Evolutionary conservation across 2,329 filamentous ascomycete species (phyloP), one percentile per base, ranked within the genome.

Genomic region (Arthrobotrys sphaeroides): DNA sequence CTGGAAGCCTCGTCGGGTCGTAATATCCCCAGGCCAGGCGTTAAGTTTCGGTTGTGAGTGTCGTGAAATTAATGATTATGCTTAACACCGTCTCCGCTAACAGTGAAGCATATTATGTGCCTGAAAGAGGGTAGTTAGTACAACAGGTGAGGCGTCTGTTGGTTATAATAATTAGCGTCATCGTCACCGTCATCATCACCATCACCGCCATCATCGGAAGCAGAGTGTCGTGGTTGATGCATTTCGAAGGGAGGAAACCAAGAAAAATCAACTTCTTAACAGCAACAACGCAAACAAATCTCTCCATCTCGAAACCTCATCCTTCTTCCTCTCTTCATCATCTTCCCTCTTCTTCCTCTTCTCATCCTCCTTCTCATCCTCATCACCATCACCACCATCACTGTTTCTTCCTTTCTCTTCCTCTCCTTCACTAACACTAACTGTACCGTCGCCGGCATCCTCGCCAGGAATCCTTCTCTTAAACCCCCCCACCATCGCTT

Each of bases 231-330:
- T 18, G 3, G 16, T n/a, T 18, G 20, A 18, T 13, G 36, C 28
- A 33, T 16, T 2, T 36, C 16, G 31, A 6, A 55, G 10, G 38
- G 24, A 51, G 16, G 16, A 33, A 33, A 33, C 7, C 31, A 33
- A 24, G n/a, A n/a, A 33, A 55, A 38, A 55, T n/a, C 9, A 55
- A 55, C 51, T 38, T 55, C 51, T 55, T 55, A 55, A 55, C 51
- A 55, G 31, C 31, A 55, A 55, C 51, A 55, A 55, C 51, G 31
- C 51, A 55, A 55, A 38, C 51, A 55, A 33, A 36, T 24, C 31
- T 22, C 51, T 55, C 22, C 31, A 18, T 38, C 51, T 38, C 31
- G 18, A 38, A 6, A 20, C 20, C 26, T 26, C 7, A 5, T 47
- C 26, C 47, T 33, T 18, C 47, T 33, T 20, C 47, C 16, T n/a